phyloP scores from a whole-genome alignment of 176 grass and related monocot genomes.

The Aegilops tauschii region DNA sequence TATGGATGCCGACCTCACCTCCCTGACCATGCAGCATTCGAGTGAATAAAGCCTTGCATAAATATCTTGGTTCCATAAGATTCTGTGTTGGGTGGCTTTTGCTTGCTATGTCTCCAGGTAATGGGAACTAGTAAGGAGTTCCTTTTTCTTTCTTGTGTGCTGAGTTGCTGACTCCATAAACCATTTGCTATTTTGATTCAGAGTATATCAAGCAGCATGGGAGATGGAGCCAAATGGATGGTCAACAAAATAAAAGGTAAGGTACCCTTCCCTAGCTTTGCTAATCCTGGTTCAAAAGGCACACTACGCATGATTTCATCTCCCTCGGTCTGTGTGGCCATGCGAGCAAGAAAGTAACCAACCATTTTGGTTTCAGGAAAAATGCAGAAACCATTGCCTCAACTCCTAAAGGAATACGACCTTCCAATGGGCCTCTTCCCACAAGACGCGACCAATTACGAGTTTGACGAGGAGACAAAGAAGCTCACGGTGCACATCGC shows the following conservation, averaged over 20 bases:
- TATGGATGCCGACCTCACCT: too few species aligned
- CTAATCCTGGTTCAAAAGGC: neutral
- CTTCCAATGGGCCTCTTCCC: constrained; percentile 69
- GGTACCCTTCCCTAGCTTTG: neutral
- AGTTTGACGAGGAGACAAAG: constrained; percentile 68
- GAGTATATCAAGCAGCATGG: constrained; percentile 85
- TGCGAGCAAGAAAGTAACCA: too few species aligned
- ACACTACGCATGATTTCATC: neutral
- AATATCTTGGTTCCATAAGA: too few species aligned
- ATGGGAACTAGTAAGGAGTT: neutral
- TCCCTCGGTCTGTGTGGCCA: too few species aligned
- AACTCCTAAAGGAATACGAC: constrained; percentile 73
- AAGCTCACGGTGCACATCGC: constrained; percentile 64
- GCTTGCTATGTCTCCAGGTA: too few species aligned
- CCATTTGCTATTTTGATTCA: constrained; percentile 26
- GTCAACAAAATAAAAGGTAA: constrained; percentile 97
- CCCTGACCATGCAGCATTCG: too few species aligned
- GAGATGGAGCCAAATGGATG: constrained; percentile 95
- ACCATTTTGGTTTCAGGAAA: constrained; percentile 55
- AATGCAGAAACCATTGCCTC: constrained; percentile 83
- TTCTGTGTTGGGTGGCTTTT: too few species aligned
- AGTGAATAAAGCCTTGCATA: too few species aligned
- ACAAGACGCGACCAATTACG: constrained; percentile 73
- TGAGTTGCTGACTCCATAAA: neutral
- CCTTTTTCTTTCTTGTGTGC: neutral